Evolutionary conservation across 2,329 filamentous ascomycete genomes (phyloP).

Genomic region (Botrytis elliptica): DNA sequence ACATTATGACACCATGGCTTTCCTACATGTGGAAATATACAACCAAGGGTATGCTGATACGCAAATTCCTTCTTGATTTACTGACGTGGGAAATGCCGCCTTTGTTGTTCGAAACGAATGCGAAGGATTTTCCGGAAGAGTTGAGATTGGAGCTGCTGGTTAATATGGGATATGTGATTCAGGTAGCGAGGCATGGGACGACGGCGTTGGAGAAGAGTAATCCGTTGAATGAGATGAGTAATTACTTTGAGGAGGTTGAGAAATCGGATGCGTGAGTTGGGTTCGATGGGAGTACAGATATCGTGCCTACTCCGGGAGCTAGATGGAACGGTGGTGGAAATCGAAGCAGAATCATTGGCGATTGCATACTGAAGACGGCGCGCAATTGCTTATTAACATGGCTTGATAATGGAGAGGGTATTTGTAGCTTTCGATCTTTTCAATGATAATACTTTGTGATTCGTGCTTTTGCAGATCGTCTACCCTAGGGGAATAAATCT

Average conservation of each 20-base stretch:
- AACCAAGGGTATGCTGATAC: neutral
- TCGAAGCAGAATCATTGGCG: neutral
- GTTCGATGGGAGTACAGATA: no score
- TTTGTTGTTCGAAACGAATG: neutral
- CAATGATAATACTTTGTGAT: neutral
- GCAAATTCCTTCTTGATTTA: neutral
- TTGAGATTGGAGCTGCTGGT: neutral
- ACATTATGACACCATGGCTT: neutral
- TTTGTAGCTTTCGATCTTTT: neutral
- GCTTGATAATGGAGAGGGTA: neutral
- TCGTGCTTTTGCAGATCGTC: no score
- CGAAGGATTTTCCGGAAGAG: neutral
- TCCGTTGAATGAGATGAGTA: neutral
- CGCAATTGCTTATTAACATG: no score
- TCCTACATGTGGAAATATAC: neutral
- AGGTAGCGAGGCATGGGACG: neutral
- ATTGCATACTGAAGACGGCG: no score
- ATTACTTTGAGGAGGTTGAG: neutral
- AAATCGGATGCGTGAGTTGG: neutral
- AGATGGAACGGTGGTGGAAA: no score
- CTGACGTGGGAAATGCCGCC: neutral
- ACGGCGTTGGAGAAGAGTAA: neutral
- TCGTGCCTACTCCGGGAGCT: no score
- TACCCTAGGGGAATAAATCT: rapidly evolving
- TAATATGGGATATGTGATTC: neutral